Percentiles rank a stretch among this genome's conserved stretches.
phyloP scores from a whole-genome alignment of 345 rosid species.

The Gossypium rotundifolium region DNA sequence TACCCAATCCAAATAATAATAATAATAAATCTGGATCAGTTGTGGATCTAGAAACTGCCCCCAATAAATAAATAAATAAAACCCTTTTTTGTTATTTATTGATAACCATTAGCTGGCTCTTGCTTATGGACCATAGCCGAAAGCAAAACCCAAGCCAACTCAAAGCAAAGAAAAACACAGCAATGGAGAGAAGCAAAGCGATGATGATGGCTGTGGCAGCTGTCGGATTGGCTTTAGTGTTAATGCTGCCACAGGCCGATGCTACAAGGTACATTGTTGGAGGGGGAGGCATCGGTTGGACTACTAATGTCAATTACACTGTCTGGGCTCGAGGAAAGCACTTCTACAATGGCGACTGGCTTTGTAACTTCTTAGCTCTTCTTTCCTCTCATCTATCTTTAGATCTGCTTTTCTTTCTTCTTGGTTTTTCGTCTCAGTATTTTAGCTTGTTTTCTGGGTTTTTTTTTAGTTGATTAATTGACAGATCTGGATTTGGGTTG shows the following conservation, averaged over 20 bases:
- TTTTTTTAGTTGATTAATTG: slow-evolving; percentile 9
- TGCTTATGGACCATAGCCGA: not conserved
- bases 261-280: slow-evolving; percentile 71
- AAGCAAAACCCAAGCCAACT: not conserved
- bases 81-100: not conserved
- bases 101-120: slow-evolving; percentile 6
- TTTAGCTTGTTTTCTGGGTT: not conserved
- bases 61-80: not conserved
- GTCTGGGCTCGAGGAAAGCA: slow-evolving; percentile 75
- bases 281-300: slow-evolving; percentile 53
- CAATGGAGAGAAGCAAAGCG: slow-evolving; percentile 22
- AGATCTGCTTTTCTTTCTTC: slow-evolving; percentile 24
- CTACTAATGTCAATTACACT: slow-evolving; percentile 63
- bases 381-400: slow-evolving; percentile 8
- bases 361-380: slow-evolving; percentile 43
- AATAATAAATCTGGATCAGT: not conserved
- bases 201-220: slow-evolving; percentile 24
- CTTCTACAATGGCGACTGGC: slow-evolving; percentile 93
- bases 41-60: slow-evolving; percentile 11
- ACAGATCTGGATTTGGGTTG: slow-evolving; percentile 25
- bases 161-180: not conserved
- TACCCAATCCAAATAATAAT: not conserved
- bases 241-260: slow-evolving; percentile 36
- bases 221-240: slow-evolving; percentile 27
- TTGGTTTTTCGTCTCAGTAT: not conserved